Conservation (phyloP, 441 rosid genomes). For the Heliophila coronopifolia region DNA sequence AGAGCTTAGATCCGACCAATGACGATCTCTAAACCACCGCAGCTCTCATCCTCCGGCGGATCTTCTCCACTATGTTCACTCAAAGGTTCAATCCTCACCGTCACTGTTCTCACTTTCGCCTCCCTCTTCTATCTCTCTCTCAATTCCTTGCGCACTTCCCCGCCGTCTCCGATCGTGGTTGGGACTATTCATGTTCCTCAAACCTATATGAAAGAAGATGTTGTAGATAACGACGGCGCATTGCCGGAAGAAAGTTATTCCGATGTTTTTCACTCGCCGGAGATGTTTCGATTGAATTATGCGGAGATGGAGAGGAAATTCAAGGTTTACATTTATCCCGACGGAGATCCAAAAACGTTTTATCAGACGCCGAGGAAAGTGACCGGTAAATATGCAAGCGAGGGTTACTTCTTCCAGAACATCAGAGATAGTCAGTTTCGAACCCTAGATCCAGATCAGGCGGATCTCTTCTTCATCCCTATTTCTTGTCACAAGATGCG, state of each 20-base stretch:
- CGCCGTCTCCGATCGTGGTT: constrained; percentile 18
- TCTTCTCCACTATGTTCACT: constrained; percentile 43
- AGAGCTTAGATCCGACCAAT: constrained; percentile 29
- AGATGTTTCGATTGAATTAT: constrained; percentile 52
- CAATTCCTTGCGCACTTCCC: constrained; percentile 45
- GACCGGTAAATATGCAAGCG: constrained; percentile 92
- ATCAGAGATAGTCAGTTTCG: constrained; percentile 69
- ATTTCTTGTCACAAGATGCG: constrained; percentile 96
- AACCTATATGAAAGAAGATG: constrained; percentile 8
- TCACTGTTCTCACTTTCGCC: constrained; percentile 57
- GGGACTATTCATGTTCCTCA: constrained; percentile 21
- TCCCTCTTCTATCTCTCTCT: constrained; percentile 62
- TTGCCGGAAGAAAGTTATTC: constrained; percentile 24
- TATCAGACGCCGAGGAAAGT: constrained; percentile 90
- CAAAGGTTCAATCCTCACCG: constrained; percentile 53
- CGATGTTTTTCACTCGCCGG: constrained; percentile 63
- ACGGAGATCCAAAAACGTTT: constrained; percentile 80
- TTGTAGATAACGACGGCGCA: neutral
- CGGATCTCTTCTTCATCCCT: constrained; percentile 82
- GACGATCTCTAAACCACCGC: constrained; percentile 37
- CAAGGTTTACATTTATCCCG: constrained; percentile 79
- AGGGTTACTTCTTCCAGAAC: constrained; percentile 90
- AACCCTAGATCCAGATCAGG: constrained; percentile 66
- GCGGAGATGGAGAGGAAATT: constrained; percentile 72
- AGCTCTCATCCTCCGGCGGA: constrained; percentile 17